Evolutionary conservation across 2,329 filamentous ascomycete species (phyloP).

Genomic region (Colletotrichum coccodes): DNA sequence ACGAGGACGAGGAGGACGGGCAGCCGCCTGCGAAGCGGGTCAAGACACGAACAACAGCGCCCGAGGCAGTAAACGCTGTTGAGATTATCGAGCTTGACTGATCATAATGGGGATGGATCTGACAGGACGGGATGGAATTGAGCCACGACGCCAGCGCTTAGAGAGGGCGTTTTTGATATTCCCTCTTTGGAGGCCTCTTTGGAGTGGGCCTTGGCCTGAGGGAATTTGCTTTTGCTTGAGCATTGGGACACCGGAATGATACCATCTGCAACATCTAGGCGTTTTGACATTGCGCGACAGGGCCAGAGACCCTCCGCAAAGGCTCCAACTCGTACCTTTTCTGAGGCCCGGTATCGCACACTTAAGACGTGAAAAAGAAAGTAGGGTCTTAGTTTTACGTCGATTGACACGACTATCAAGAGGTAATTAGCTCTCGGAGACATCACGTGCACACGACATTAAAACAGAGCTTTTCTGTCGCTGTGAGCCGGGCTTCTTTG

Average conservation of each 20-base stretch:
- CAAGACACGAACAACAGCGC: constrained; percentile 1
- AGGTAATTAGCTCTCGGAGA: neutral
- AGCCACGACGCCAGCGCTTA: neutral
- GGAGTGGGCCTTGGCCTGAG: neutral
- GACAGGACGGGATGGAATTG: neutral
- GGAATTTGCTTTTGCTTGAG: constrained; percentile 14
- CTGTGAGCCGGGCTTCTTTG: neutral
- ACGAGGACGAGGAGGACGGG: neutral
- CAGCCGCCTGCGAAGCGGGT: constrained; percentile 26
- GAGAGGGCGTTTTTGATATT: neutral
- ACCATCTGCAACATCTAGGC: constrained; percentile 26
- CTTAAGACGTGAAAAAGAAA: neutral
- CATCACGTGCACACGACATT: neutral
- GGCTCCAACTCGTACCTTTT: neutral
- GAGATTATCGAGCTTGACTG: constrained; percentile 34
- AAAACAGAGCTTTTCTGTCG: neutral
- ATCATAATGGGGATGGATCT: neutral
- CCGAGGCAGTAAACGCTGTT: neutral
- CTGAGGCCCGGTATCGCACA: neutral
- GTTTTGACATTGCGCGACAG: constrained; percentile 4
- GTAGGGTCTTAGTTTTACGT: neutral
- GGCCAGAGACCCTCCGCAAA: neutral
- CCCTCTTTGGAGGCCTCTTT: neutral
- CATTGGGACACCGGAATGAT: constrained; percentile 25
- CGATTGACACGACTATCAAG: neutral